Percentiles rank a stretch among this genome's conserved stretches.
phyloP scores from a whole-genome alignment of 495 filamentous ascomycete genomes.

The Aspergillus kassunensis region DNA sequence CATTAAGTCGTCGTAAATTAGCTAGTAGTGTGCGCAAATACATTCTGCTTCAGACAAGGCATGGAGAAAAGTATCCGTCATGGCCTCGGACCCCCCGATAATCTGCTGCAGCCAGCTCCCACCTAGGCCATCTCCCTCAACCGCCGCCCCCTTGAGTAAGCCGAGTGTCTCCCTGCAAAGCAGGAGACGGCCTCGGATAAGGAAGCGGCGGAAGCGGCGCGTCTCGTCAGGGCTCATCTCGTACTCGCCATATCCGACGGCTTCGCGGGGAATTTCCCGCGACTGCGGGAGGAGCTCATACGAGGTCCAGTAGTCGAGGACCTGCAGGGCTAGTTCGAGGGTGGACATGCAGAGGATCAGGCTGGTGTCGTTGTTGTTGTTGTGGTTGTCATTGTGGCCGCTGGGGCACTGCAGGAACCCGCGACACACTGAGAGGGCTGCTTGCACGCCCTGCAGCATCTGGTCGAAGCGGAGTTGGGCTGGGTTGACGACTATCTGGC shows the following conservation, averaged over 20 bases:
- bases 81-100: constrained; percentile 33
- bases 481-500: constrained; percentile 28
- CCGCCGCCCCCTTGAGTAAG: constrained; percentile 18
- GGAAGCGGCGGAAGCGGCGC: constrained; percentile 29
- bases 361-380: constrained; percentile 26
- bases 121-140: constrained; percentile 2
- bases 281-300: constrained; percentile 21
- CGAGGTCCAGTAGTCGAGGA: constrained; percentile 36
- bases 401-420: constrained; percentile 34
- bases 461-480: constrained; percentile 35
- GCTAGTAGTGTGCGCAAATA: constrained; percentile 20
- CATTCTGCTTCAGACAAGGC: constrained; percentile 28
- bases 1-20: too few relatives aligned
- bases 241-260: constrained; percentile 38
- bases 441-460: constrained; percentile 33
- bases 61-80: constrained; percentile 31
- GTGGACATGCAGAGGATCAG: constrained; percentile 31
- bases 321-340: constrained; percentile 32
- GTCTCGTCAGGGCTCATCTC: constrained; percentile 35
- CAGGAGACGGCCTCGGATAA: constrained; percentile 28
- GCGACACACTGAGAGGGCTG: constrained; percentile 31
- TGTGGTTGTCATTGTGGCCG: constrained; percentile 36
- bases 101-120: constrained; percentile 30
- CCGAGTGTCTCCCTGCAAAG: constrained; percentile 31
- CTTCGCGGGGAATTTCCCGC: constrained; percentile 5